Evolutionary conservation across 345 rosid genomes (phyloP).

Genomic region (Euphorbia pulcherrima): DNA sequence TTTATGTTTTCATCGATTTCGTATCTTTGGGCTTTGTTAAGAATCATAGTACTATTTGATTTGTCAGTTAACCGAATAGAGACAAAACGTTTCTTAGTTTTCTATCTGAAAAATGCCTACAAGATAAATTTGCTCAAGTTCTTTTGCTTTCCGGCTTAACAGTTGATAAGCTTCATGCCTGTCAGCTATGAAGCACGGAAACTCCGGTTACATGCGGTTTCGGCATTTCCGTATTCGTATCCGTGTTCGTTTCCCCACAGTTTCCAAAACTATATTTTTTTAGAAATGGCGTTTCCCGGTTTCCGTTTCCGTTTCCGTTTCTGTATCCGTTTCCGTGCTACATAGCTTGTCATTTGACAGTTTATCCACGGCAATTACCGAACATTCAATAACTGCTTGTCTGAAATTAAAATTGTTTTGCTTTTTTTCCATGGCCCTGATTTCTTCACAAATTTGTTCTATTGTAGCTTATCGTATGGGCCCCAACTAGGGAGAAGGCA

Average conservation of each 20-base stretch:
- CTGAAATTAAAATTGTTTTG: constrained; percentile 1
- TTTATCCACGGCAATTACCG: neutral
- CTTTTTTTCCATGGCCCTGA: constrained; percentile 18
- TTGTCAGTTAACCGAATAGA: too few species aligned
- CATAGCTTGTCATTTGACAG: neutral
- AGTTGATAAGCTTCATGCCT: neutral
- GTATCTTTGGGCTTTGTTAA: too few species aligned
- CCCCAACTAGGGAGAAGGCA: constrained; percentile 96
- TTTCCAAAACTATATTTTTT: too few species aligned
- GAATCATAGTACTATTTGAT: neutral
- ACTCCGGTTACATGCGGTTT: too few species aligned
- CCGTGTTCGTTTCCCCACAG: too few species aligned
- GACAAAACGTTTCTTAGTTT: too few species aligned
- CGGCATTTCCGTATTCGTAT: too few species aligned
- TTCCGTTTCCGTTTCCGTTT: too few species aligned
- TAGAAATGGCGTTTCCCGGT: too few species aligned
- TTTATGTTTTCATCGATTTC: too few species aligned
- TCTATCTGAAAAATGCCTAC: neutral
- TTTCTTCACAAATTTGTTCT: constrained; percentile 11
- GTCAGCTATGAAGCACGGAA: too few species aligned
- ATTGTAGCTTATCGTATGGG: constrained; percentile 93
- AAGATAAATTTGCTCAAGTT: neutral
- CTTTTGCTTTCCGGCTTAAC: neutral
- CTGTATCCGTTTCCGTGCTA: too few species aligned
- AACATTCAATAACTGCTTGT: neutral